Percentiles rank a stretch among this genome's conserved stretches.
phyloP scores from a whole-genome alignment of 2,329 filamentous ascomycete genomes.

The Thelonectria blattea region DNA sequence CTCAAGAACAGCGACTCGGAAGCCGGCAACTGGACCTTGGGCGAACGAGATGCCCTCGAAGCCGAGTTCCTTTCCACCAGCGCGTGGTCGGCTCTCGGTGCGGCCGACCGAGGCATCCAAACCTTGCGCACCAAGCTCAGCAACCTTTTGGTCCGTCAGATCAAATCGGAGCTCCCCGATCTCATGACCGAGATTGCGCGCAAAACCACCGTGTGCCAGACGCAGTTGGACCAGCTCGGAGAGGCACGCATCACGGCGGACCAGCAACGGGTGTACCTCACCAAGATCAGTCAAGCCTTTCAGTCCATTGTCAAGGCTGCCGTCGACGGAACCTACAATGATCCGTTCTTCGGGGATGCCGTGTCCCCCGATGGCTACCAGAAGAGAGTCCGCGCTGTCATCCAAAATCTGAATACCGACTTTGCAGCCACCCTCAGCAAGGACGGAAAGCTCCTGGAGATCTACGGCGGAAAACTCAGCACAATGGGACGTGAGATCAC shows the following conservation, averaged over 20 bases:
- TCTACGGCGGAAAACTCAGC: slow-evolving; percentile 25
- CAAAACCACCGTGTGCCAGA: slow-evolving; percentile 43
- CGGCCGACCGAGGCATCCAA: slow-evolving; percentile 52
- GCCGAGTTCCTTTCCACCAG: slow-evolving; percentile 51
- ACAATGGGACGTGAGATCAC: slow-evolving; percentile 9
- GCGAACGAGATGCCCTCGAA: slow-evolving; percentile 49
- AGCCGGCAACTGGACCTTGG: slow-evolving; percentile 34
- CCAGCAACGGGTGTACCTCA: slow-evolving; percentile 57
- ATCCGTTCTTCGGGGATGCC: slow-evolving; percentile 55
- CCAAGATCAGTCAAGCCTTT: slow-evolving; percentile 52
- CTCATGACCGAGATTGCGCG: slow-evolving; percentile 51
- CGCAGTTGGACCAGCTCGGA: slow-evolving; percentile 54
- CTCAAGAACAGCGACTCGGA: slow-evolving; percentile 49
- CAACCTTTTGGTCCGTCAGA: slow-evolving; percentile 55
- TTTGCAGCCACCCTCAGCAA: slow-evolving; percentile 54
- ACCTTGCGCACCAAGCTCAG: slow-evolving; percentile 57
- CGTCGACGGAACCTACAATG: slow-evolving; percentile 57
- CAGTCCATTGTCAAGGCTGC: slow-evolving; percentile 52
- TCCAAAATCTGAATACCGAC: slow-evolving; percentile 55
- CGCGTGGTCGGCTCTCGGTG: slow-evolving; percentile 46
- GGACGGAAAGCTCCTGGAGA: slow-evolving; percentile 48
- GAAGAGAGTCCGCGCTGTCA: slow-evolving; percentile 58
- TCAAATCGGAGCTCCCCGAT: slow-evolving; percentile 52
- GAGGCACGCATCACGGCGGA: slow-evolving; percentile 49
- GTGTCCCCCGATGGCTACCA: slow-evolving; percentile 41